These are phyloP conservation scores for Gaillardinia entomophila DNA, from an alignment of 805 yeast genomes.

Conservation along the genomic window DNA sequence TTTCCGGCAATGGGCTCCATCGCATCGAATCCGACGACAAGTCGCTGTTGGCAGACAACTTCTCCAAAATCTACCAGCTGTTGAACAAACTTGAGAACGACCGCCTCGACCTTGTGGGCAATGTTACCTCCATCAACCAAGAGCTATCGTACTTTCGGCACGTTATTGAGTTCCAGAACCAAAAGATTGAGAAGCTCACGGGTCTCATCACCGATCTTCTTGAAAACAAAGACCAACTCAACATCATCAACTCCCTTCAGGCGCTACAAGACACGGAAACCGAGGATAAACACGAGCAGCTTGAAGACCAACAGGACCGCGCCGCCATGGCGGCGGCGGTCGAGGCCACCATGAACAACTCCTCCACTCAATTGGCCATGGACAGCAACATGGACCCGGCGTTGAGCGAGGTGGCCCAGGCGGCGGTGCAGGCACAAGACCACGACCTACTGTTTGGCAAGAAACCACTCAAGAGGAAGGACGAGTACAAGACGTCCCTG, in stretches of 20 bases:
- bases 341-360: not conserved
- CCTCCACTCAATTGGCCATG: slow-evolving; percentile 1
- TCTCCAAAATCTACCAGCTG: not conserved
- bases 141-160: slow-evolving; percentile 32
- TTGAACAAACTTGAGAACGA: slow-evolving; percentile 21
- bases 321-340: slow-evolving; percentile 1
- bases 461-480: not conserved
- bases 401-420: slow-evolving; percentile 34
- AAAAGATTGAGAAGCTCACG: slow-evolving; percentile 33
- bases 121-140: slow-evolving; percentile 17
- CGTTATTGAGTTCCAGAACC: slow-evolving; percentile 31
- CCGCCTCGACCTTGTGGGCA: slow-evolving; percentile 1
- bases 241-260: slow-evolving; percentile 24
- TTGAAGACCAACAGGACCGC: slow-evolving; percentile 13
- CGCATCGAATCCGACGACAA: not conserved
- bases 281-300: slow-evolving; percentile 14
- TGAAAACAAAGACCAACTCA: slow-evolving; percentile 20
- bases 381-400: slow-evolving; percentile 39
- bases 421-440: slow-evolving; percentile 29
- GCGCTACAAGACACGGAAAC: slow-evolving; percentile 17
- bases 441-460: not conserved
- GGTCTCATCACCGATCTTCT: slow-evolving; percentile 25
- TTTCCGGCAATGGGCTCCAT: not conserved
- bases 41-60: not conserved
- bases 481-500: too few relatives aligned